Evolutionary conservation across 805 yeast species (phyloP), one percentile per base, ranked within the genome.

Genomic region (Yamadazyma olivae): DNA sequence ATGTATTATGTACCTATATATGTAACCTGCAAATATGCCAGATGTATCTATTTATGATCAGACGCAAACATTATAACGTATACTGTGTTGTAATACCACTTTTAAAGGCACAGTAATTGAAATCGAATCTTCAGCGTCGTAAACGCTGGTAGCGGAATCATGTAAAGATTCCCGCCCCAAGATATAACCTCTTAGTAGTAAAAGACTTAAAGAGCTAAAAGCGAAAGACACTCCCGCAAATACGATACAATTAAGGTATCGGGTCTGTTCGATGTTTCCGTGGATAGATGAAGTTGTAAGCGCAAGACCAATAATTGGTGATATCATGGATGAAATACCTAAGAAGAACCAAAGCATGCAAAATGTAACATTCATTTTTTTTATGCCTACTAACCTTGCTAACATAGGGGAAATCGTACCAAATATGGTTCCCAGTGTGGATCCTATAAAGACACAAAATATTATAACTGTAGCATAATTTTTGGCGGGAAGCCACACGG

Each of bases 351-450:
- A 80, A 2, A 72, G 44, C 73, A 75, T 64, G 12, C 76, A 71
- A 33, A 71, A 57, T 0, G 70, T 54, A 15, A 74, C 70, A 29
- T 72, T 72, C 49, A 79, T 54, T 44, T 72, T 75, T 26, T 65
- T 53, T 18, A 80, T 51, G 0, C 86, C 86, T n/a, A 72, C 72
- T 17, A 79, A 57, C 34, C 78, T 55, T 1, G 81, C 71, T 1
- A 70, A 54, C 17, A 77, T 59, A 2, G 83, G 69, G 1, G 81
- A 71, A 41, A 72, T 45, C 2, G 77, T 70, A 4, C 79, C 72
- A 74, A 77, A 81, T 27, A 79, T 59, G 7, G 78, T 61, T 2
- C 87, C 87, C 81, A 80, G 79, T 22, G 73, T 35, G 1, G 67
- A 58, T 22, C 88, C 88, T 44, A 60, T 65, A 5, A 79, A 40